Conservation (phyloP, 441 rosid species). For the Manihot esculenta region DNA sequence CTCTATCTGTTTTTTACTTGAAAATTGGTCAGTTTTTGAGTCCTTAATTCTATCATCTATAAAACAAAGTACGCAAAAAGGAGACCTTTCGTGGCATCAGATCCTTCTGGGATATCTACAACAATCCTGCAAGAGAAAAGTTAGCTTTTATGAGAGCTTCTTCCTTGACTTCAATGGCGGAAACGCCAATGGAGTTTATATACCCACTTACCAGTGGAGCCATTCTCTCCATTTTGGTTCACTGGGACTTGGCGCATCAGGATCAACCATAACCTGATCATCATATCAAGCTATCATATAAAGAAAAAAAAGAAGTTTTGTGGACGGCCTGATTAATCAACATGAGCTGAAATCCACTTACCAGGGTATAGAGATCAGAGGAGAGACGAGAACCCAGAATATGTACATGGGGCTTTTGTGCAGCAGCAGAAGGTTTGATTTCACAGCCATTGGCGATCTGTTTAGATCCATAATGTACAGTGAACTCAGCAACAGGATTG, state of each 20-base stretch:
- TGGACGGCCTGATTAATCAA: no score
- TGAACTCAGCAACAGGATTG: conserved; percentile 55
- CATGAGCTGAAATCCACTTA: conserved; percentile 13
- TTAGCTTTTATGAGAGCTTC: background rate
- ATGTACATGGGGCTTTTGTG: conserved; percentile 49
- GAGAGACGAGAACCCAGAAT: conserved; percentile 43
- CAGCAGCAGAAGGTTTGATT: conserved; percentile 71
- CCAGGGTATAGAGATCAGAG: conserved; percentile 65
- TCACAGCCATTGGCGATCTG: conserved; percentile 80
- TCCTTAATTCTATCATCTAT: no score
- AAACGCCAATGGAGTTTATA: background rate
- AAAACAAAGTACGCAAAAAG: background rate
- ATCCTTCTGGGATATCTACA: conserved; percentile 79
- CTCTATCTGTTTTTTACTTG: no score
- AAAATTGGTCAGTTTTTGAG: background rate
- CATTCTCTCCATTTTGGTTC: conserved; percentile 85
- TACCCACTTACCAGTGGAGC: conserved; percentile 66
- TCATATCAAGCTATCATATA: background rate
- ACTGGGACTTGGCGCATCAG: conserved; percentile 96
- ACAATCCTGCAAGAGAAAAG: conserved; percentile 55
- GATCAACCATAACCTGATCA: conserved; percentile 75
- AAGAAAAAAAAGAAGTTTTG: no score
- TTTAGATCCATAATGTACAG: conserved; percentile 66
- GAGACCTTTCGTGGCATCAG: conserved; percentile 52
- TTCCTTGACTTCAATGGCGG: background rate